A percentile compares a stretch with the other conserved stretches of the same genome.
Evolutionary conservation across 345 rosid genomes (phyloP).

Genomic region (Raphanus raphanistrum): DNA sequence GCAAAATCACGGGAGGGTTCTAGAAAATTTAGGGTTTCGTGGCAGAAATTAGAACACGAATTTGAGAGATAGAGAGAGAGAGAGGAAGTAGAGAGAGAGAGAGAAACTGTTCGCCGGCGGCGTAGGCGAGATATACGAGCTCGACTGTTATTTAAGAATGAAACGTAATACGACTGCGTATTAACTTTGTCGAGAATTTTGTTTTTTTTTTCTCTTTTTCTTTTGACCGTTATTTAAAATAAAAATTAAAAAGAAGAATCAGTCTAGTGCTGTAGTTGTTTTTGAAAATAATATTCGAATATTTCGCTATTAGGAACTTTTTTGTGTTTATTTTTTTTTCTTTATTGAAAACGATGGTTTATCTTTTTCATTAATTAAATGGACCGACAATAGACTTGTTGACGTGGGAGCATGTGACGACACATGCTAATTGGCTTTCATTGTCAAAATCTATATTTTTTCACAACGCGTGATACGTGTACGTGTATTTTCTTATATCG

Average conservation of each 20-base stretch:
- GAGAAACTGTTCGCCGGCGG: conserved; percentile 21
- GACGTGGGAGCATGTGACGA: conserved; percentile 30
- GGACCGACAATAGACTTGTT: conserved; percentile 30
- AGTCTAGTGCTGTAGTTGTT: neutral
- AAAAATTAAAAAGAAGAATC: neutral
- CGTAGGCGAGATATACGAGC: conserved; percentile 20
- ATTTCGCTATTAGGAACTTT: neutral
- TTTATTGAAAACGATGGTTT: conserved; percentile 11
- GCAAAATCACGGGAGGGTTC: neutral
- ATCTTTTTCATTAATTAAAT: neutral
- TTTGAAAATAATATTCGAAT: neutral
- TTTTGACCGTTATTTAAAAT: neutral
- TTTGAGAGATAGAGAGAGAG: neutral
- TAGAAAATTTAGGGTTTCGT: neutral
- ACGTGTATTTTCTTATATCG: neutral
- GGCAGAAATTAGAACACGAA: conserved; percentile 26
- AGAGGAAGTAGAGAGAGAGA: neutral
- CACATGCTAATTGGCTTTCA: conserved; percentile 25
- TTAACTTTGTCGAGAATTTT: neutral
- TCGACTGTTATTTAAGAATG: conserved; percentile 29
- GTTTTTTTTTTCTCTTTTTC: neutral
- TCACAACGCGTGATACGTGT: neutral
- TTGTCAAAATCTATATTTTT: neutral
- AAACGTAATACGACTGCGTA: neutral
- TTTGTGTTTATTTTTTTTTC: conserved; percentile 12